Base-by-base conservation (phyloP, 345 rosid species). In the Pugionium dolabratum region DNA sequence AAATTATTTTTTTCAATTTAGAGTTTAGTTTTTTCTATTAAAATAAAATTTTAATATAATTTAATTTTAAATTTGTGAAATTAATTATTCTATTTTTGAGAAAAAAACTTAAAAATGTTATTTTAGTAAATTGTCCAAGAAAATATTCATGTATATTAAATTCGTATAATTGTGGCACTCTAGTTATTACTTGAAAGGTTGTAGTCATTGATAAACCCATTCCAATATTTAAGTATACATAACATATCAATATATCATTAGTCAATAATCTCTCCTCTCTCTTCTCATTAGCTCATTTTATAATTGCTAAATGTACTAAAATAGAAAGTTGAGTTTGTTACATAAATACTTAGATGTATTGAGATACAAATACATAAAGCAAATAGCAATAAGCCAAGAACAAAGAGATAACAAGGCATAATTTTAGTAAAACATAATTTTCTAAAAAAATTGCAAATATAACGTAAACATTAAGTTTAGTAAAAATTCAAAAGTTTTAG, bases 181-280 rank as follows among this genome's bases (percentile, higher is more conserved):
- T 65, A 67, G 57, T 59, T 18, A 18, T 18, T 73, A 73, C 72
- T 73, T 66, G 68, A 67, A 66, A 67, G 58, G 60, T 53, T 67
- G 72, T 67, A 45, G 68, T 73, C 68, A 66, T 59, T 66, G 55
- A 60, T 59, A 52, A 58, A 36, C 59, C 71, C 76, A 52, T 26
- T 11, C 32, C 44, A 72, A 44, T 18, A 18, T 18, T 51, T 65
- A 72, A 58, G 41, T 56, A 34, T 52, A 33, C 53, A 41, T 42
- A 46, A 72, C 66, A 73, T 57, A 5, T 18, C 18, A 18, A 18
- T 18, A 34, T 40, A 66, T 72, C 61, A 73, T 73, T 73, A 59
- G 57, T 45, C 67, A 73, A 53, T 73, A 66, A 73, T 59, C 63
- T 62, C 44, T 64, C 41, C 3, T 57, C 31, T 64, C 11, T 35